Evolutionary conservation across 2,329 filamentous ascomycete genomes (phyloP), one percentile per base, ranked within the genome.

Genomic region (Lecanicillium sp.): DNA sequence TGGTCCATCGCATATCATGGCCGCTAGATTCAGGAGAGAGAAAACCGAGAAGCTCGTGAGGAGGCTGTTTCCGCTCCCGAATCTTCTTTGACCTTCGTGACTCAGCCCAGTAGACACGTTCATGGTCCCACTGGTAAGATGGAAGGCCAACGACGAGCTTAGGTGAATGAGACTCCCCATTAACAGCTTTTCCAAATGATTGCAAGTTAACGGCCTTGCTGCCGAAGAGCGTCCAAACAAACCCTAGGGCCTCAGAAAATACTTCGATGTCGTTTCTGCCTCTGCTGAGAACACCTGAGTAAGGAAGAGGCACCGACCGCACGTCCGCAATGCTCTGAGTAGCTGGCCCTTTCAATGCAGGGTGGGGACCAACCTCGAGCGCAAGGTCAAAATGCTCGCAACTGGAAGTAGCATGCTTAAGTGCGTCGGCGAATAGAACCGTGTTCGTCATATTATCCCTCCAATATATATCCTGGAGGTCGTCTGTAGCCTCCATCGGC

Each of bases 301-400:
- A 44, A 8, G 9, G 28, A 6, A 16, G 28, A 6, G 2, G 14
- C 4, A 9, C 16, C 5, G 15, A 13, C 3, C 7, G n/a, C n/a
- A 7, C 13, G 6, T 35, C 36, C 8, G 49, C 49, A 17, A 59
- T 37, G 5, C 51, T 58, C 20, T 62, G 51, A 8, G 43, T 48
- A 2, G 52, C 40, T 0, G 61, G 60, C 1, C 51, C 53, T 40
- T 61, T 58, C 4, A 63, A 47, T 7, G 56, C 57, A 11, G 60
- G 52, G 43, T 48, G 46, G 3, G 46, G 40, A 3, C 46, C 46
- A 18, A 48, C 15, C 18, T 48, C 46, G 4, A 48, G 8, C 1
- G 29, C 34, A 4, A 40, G 7, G n/a, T 35, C 25, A 16, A 44
- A 36, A 6, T 11, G 15, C 3, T 15, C 19, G 12, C 16, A 16